These are phyloP conservation scores for Kregervanrija pseudodelftensis DNA, from an alignment of 805 yeast genomes.

Conservation along the genomic window DNA sequence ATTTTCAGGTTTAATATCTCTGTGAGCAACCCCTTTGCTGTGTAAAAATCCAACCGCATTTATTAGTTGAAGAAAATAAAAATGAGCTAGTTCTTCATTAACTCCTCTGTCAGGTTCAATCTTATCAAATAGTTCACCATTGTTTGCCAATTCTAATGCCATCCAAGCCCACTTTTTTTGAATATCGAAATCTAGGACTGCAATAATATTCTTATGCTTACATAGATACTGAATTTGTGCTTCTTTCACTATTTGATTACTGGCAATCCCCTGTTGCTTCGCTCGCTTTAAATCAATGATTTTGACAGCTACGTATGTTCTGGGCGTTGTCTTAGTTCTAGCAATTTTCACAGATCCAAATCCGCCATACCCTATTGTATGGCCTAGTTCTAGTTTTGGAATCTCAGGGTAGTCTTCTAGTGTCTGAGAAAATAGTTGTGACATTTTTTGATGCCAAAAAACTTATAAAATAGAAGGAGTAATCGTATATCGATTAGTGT, in stretches of 20 bases:
- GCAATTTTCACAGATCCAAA: slow-evolving; percentile 59
- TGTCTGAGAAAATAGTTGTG: no score
- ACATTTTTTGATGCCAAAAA: no score
- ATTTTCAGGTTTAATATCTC: slow-evolving; percentile 67
- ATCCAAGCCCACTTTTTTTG: slow-evolving; percentile 56
- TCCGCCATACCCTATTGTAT: slow-evolving; percentile 60
- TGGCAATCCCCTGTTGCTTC: slow-evolving; percentile 23
- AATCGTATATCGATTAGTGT: no score
- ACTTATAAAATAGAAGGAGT: no score
- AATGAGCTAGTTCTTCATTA: slow-evolving; percentile 57
- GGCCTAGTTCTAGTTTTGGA: slow-evolving; percentile 38
- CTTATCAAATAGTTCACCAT: slow-evolving; percentile 74
- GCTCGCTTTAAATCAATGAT: slow-evolving; percentile 39
- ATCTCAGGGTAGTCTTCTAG: slow-evolving; percentile 31
- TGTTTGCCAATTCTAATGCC: slow-evolving; percentile 60
- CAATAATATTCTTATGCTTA: slow-evolving; percentile 54
- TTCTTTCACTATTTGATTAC: slow-evolving; percentile 41
- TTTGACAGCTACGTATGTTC: slow-evolving; percentile 43
- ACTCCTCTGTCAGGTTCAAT: slow-evolving; percentile 72
- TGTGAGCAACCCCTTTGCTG: slow-evolving; percentile 54
- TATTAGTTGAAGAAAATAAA: slow-evolving; percentile 59
- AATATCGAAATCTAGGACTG: slow-evolving; percentile 45
- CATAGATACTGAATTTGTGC: slow-evolving; percentile 53
- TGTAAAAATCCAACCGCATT: slow-evolving; percentile 58
- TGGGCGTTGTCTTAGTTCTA: slow-evolving; percentile 14